Base-by-base conservation (phyloP, 345 rosid species). In the Aquilaria sinensis region DNA sequence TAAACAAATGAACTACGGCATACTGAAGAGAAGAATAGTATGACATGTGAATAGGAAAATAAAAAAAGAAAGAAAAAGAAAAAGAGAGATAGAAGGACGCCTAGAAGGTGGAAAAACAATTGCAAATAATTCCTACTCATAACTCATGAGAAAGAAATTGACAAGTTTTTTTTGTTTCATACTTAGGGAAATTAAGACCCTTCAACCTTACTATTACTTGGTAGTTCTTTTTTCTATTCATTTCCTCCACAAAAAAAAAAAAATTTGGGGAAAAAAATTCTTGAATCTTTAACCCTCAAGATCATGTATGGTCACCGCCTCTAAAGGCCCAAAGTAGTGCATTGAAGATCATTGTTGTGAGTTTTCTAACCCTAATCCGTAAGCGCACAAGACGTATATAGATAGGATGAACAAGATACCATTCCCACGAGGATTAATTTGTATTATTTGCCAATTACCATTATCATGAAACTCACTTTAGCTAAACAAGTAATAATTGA, bases 301-400 rank as follows among this genome's bases (percentile, higher is more conserved):
- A n/a, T 48, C 56, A 31, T 61, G 14, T 64, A 48, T 15, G 57
- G 12, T 31, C 54, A n/a, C 31, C 33, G 31, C 32, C 69, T 67
- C 88, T 83, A 92, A 59, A 92, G 97, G 72, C 98, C 81, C 53
- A 92, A 72, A 61, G 85, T 85, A 57, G 97, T 88, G 69, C 89
- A 83, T 70, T 72, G 90, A 51, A 92, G 87, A 82, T 86, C 92
- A 61, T 81, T 23, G 1, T 23, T 23, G 23, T 23, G 23, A 23
- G 23, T 23, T 23, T 23, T 23, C 23, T 23, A 23, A 23, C 23
- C 0, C 23, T 23, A 23, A 23, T 23, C 23, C 23, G 23, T 23
- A 23, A 23, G 23, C 23, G 23, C 23, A 23, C 23, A 23, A 1
- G 23, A 23, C 23, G 23, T 23, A 23, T 23, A 23, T 23, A 23